These are phyloP conservation scores for Pelargonium australe DNA, from an alignment of 441 rosid genomes.

Conservation along the genomic window DNA sequence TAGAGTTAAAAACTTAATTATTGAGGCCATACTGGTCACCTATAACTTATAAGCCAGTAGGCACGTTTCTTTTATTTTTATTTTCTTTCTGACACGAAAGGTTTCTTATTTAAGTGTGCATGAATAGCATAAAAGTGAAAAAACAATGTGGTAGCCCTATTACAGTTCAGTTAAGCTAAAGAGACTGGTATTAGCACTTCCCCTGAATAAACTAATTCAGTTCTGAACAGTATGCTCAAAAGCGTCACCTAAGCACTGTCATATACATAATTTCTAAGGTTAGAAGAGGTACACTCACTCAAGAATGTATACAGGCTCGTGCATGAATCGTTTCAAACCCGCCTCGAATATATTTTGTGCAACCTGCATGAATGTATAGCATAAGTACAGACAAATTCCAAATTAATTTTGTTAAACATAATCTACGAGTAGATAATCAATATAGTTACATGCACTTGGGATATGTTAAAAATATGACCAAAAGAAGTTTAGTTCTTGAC, in stretches of 20 bases:
- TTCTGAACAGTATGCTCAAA: neutral
- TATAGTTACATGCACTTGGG: neutral
- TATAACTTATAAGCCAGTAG: neutral
- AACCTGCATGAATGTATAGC: constrained; percentile 42
- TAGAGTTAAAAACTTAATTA: neutral
- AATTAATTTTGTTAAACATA: neutral
- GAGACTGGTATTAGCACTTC: neutral
- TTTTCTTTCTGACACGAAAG: neutral
- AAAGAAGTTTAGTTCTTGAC: neutral
- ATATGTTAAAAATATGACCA: neutral
- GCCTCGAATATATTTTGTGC: constrained; percentile 95
- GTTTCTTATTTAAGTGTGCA: neutral
- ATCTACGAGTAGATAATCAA: constrained; percentile 1
- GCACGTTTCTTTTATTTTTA: neutral
- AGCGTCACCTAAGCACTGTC: constrained; percentile 9
- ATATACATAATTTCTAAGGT: constrained; percentile 9
- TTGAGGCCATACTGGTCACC: neutral
- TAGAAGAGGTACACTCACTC: constrained; percentile 50
- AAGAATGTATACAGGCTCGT: constrained; percentile 84
- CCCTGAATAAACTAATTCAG: neutral
- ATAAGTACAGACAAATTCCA: constrained; percentile 12
- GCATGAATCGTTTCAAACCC: constrained; percentile 86
- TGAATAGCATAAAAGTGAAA: neutral
- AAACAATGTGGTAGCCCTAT: neutral
- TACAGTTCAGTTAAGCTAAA: neutral